A percentile compares a stretch with the other conserved stretches of the same genome.
These are phyloP conservation scores for Sarocladium strictum DNA, from an alignment of 2,329 filamentous ascomycete species.

Conservation along the genomic window DNA sequence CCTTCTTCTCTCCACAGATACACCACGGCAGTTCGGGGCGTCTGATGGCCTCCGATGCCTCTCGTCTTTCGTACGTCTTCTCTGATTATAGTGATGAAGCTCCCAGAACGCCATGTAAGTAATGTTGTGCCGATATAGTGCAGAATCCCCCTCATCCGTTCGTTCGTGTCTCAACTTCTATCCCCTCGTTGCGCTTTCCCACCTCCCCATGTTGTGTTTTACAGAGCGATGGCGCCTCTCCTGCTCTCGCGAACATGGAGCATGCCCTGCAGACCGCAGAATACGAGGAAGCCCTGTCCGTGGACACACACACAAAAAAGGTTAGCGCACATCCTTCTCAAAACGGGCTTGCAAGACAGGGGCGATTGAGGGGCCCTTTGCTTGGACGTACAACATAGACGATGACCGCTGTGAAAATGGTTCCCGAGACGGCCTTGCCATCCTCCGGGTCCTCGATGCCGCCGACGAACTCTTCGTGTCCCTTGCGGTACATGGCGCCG, in stretches of 20 bases:
- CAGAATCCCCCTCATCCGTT: neutral
- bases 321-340: no score
- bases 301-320: neutral
- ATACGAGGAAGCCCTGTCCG: constrained; percentile 74
- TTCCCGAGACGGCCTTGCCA: constrained; percentile 71
- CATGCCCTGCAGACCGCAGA: constrained; percentile 84
- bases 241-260: constrained; percentile 79
- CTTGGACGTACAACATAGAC: constrained; percentile 72
- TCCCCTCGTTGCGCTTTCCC: no score
- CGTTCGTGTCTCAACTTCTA: constrained; percentile 32
- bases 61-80: neutral
- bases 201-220: constrained; percentile 19
- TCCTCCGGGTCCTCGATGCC: constrained; percentile 65
- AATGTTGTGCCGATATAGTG: neutral
- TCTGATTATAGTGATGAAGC: neutral
- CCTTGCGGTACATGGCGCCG: constrained; percentile 67
- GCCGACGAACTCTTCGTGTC: constrained; percentile 81
- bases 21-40: no score
- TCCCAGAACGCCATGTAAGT: constrained; percentile 5
- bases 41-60: no score
- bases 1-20: no score
- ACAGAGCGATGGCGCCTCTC: constrained; percentile 76
- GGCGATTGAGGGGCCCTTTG: no score
- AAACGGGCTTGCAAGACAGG: no score
- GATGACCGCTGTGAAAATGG: constrained; percentile 81